Evolutionary conservation across 306 rosid genomes (phyloP), one percentile per base, ranked within the genome.

Genomic region (Malus asiatica): DNA sequence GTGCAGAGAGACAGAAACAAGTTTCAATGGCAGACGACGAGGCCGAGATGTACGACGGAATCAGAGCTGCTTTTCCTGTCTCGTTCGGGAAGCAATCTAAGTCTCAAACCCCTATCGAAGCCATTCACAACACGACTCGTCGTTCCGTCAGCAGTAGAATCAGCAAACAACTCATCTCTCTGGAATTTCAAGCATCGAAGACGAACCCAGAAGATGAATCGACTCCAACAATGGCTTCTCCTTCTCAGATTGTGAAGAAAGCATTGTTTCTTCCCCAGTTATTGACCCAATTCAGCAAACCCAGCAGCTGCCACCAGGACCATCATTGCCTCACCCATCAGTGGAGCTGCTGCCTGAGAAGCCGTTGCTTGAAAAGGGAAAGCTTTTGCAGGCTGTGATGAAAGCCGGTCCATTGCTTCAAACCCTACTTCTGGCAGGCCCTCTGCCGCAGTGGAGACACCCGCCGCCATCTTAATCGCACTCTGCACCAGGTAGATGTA

Each of bases 361-460:
- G 81, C 87, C 96, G 70, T 86, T 95, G 48, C 99, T 97, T 32
- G 99, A 95, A 79, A 95, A 95, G 19, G 99, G 99, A 2, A 95
- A 92, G 88, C 99, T 95, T 68, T 84, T 95, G 48, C 92, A 92
- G 81, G 99, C 99, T 8, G 99, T 95, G 48, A 92, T 93, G 97
- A 89, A 95, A 86, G 99, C 99, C 2, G 99, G 99, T 6, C 98
- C 98, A 66, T 84, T 95, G 1, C 98, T 95, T 38, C 95, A 92
- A 76, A 92, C 95, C 11, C 86, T 95, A 33, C 93, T 95, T 14
- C 64, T 95, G 66, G 99, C 99, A 8, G 99, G 99, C 64, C 99
- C 99, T 73, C 93, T 95, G 29, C 99, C 99, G 64, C 97, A 95
- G 67, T 95, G 99, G 99, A 90, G 97, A 75, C 99, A 95, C 82